These are phyloP conservation scores for Daedaleopsis nitida DNA, from an alignment of 768 basidiomycete species.

Conservation along the genomic window DNA sequence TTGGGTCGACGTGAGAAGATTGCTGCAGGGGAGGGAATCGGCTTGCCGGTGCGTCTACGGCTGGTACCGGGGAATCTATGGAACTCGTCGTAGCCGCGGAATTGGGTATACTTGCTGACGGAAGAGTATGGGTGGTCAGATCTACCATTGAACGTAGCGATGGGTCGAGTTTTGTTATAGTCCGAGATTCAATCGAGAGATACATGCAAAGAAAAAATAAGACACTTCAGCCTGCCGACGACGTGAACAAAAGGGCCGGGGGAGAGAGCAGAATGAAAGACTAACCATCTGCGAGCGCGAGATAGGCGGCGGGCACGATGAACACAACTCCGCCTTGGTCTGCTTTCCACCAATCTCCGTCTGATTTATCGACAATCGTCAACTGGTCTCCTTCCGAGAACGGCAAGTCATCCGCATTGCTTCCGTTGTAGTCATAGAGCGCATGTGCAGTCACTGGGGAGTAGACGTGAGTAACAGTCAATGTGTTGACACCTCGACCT, in stretches of 20 bases:
- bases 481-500: conserved; percentile 29
- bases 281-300: conserved; percentile 92
- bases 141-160: neutral
- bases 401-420: conserved; percentile 78
- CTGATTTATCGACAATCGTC: conserved; percentile 78
- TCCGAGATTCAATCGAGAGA: conserved; percentile 24
- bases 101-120: neutral
- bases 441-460: conserved; percentile 76
- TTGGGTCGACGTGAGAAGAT: conserved; percentile 3
- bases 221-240: conserved; percentile 79
- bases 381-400: conserved; percentile 82
- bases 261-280: conserved; percentile 47
- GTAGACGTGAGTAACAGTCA: conserved; percentile 9
- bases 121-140: neutral
- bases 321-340: conserved; percentile 85
- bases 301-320: conserved; percentile 89
- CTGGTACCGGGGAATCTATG: neutral
- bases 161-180: conserved; percentile 15
- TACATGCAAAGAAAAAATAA: conserved; percentile 49
- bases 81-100: neutral
- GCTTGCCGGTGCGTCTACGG: neutral
- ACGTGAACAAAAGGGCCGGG: conserved; percentile 64
- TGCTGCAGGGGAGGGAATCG: neutral
- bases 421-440: conserved; percentile 73
- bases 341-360: conserved; percentile 95